Conservation (phyloP, 441 rosid genomes). For the Corymbia citriodora region DNA sequence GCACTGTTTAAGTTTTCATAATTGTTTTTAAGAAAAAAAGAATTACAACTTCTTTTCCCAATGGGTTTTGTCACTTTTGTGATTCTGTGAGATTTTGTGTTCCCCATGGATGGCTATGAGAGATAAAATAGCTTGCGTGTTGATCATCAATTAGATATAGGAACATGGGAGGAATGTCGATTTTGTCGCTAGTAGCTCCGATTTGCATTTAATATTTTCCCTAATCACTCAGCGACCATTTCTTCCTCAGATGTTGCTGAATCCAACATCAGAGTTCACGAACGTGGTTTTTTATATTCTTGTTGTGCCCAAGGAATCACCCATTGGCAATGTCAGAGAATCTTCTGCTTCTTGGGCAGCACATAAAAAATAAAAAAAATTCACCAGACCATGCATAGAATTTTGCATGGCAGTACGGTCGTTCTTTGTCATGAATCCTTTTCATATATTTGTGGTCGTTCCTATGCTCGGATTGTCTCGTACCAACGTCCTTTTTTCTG, state of each 20-base stretch:
- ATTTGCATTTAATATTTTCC: neutral
- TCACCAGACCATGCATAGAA: neutral
- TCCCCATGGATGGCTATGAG: constrained; percentile 57
- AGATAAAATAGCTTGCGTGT: constrained; percentile 18
- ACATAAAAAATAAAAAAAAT: neutral
- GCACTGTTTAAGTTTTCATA: constrained; percentile 22
- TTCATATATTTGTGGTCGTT: neutral
- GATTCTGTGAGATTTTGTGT: constrained; percentile 53
- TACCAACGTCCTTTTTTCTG: neutral
- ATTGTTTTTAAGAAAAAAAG: constrained; percentile 2
- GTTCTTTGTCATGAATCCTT: neutral
- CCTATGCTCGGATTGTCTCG: neutral
- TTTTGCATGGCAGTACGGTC: neutral
- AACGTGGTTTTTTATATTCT: neutral
- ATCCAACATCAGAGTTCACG: neutral
- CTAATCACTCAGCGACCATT: neutral
- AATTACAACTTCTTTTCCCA: constrained; percentile 20
- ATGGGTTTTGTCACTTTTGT: constrained; percentile 25
- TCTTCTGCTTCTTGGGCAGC: neutral
- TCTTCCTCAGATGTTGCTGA: neutral
- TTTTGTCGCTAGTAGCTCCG: neutral
- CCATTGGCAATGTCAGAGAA: neutral
- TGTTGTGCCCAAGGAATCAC: neutral
- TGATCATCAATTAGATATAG: neutral
- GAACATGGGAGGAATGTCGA: neutral